Base-by-base conservation (phyloP, 192 early-diverging fungal genomes). In the Backusella morwellensis region DNA sequence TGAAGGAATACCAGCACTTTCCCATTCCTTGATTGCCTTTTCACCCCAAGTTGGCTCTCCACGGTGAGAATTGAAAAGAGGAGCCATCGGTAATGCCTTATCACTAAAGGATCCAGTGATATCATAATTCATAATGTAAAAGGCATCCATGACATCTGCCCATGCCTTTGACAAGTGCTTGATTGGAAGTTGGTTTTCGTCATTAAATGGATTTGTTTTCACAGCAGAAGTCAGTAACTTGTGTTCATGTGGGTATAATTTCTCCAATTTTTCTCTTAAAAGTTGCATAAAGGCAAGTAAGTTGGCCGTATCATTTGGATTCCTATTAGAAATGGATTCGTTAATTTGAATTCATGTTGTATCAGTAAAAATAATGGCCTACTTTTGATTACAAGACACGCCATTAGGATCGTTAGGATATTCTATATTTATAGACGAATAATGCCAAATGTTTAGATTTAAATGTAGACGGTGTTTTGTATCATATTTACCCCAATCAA, bases 401-500 rank as follows among this genome's bases (percentile, higher is more conserved):
- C 82, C 83, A 54, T 77, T 73, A 34, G 72, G 73, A 21, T 74
- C 70, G 38, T 79, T 79, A 5, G 82, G 82, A 69, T 76, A 83
- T 66, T 83, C 77, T 78, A 54, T 36, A 79, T 44, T 23, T 35
- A 32, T 32, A 32, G 2, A 5, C 4, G 21, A 12, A 38, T 56
- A 32, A 35, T 52, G 19, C 2, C 11, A 29, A 23, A 63, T 63
- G 4, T 5, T 12, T 14, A 29, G 0, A 50, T 19, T 85, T 80
- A 6, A 83, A 89, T 66, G 82, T 89, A 66, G 87, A 44, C 15
- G 15, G 5, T 66, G n/a, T 68, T 26, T 14, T 14, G n/a, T 72
- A 21, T 32, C 32, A 32, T 32, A 32, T 8, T 78, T 78, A 78
- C 77, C 92, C 89, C 89, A 92, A 79, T 93, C 92, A 21, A 93